Evolutionary conservation across 2,329 filamentous ascomycete species (phyloP), one percentile per base, ranked within the genome.

Genomic region (Aureobasidium sp.): DNA sequence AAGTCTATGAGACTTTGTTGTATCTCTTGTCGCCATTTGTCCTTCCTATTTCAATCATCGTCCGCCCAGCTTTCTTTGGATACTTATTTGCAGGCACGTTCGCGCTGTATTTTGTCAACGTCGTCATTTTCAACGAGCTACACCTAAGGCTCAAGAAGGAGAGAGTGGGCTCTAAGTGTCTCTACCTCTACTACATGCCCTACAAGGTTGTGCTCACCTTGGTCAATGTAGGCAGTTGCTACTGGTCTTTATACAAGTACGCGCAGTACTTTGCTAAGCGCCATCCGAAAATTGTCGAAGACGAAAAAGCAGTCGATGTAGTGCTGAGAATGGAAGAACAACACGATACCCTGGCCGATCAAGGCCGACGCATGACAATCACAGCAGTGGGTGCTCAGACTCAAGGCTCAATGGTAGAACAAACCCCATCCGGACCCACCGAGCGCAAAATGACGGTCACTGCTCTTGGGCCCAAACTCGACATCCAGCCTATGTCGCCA

Each of bases 251-350:
- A 71, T 72, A 63, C 74, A 71, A 65, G 55, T 80, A 79, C 64
- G 78, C 76, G 0, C 70, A 71, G 1, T 81, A 79, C 65, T 80
- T 80, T 63, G 75, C 78, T 9, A 73, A 72, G 41, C 73, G 77
- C 17, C 79, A 80, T 62, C 78, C 78, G 1, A 80, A 78, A 64
- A 74, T 81, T 6, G 75, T 76, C 34, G 78, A 81, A 62, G 77
- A 81, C 61, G 75, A 77, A 50, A 76, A 77, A 62, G 76, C 75
- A 17, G 63, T 64, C 6, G 59, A 65, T 32, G 63, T 66, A 7
- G 63, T 66, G 1, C 52, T 66, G 6, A 44, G 56, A n/a, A 27
- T 66, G 36, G 63, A 65, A 41, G 65, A 66, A 53, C 50, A 57
- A 1, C 34, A 55, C 1, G 50, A 57, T 5, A 36, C 39, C 3